A percentile compares a stretch with the other conserved stretches of the same genome.
Conservation (phyloP, 78 protist genomes). For the Dictyostelium purpureum region DNA sequence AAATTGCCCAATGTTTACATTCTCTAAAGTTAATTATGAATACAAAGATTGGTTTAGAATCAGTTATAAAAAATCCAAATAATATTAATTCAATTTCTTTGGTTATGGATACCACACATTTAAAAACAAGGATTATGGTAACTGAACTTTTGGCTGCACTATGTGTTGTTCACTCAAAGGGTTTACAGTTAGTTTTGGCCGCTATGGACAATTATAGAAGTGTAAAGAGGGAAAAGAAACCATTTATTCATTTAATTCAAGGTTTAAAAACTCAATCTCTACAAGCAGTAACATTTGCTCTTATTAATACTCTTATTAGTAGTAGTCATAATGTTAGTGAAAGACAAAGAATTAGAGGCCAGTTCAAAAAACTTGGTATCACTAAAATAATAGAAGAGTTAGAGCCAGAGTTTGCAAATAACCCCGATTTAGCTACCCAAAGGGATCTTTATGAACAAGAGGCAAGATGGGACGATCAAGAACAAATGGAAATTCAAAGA, state of each 20-base stretch:
- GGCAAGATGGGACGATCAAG: conserved; percentile 73
- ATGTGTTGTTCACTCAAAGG: conserved; percentile 51
- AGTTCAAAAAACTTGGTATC: conserved; percentile 55
- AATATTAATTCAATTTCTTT: conserved; percentile 38
- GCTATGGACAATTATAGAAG: conserved; percentile 63
- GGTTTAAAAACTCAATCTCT: conserved; percentile 12
- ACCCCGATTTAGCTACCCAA: conserved; percentile 59
- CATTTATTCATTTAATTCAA: conserved; percentile 42
- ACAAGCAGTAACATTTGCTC: conserved; percentile 48
- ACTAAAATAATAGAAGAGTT: conserved; percentile 25
- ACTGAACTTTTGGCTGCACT: conserved; percentile 43
- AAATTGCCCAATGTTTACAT: conserved; percentile 68
- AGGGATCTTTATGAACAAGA: conserved; percentile 63
- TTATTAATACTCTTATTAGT: conserved; percentile 53
- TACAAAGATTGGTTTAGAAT: conserved; percentile 67
- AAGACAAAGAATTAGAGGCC: conserved; percentile 21
- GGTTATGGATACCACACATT: conserved; percentile 41
- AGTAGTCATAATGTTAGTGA: conserved; percentile 23
- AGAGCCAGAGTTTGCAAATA: background rate
- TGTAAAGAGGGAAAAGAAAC: conserved; percentile 69
- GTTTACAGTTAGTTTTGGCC: conserved; percentile 28
- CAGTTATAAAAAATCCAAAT: conserved; percentile 42
- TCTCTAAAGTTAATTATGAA: conserved; percentile 72
- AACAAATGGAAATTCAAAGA: conserved; percentile 28
- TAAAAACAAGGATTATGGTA: conserved; percentile 51